Base-by-base conservation (phyloP, 208 protist genomes). In the Novymonas esmeraldas region DNA sequence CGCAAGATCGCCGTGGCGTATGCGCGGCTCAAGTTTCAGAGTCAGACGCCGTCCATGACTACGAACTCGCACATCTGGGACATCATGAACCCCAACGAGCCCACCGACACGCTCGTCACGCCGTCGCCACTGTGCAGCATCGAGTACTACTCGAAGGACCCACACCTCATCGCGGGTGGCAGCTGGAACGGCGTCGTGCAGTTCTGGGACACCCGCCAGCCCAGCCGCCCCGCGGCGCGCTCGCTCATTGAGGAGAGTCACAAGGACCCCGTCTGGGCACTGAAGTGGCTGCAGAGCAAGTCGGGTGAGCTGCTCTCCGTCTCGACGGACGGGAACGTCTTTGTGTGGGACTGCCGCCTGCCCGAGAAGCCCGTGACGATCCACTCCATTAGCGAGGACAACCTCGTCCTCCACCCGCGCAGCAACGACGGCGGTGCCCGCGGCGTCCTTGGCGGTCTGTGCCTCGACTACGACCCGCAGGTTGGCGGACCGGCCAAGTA, bases 41-140 rank as follows among this genome's bases (percentile, higher is more conserved):
- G 86, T 50, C 80, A 89, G 59, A 89, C 85, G 0, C 59, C 94
- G 11, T 94, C 84, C 34, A 98, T 98, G 84, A 95, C 93, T 54
- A 87, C 91, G 20, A 91, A 93, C 66, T 98, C 97, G 6, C 96
- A 99, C 81, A 87, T 99, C 28, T 99, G 98, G 98, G 97, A 99
- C 77, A 82, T 99, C 4, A 77, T 96, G 59, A 98, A 99, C 84
- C 95, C 97, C 22, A 99, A 98, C 79, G 84, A 92, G 66, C 98
- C 98, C 29, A 82, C 89, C 22, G 80, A 96, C 42, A 97, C 96
- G 20, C 81, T 99, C 22, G 76, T 92, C 18, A 95, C 98, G 7
- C 70, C 87, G 9, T 99, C 97, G 14, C 97, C 97, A 31, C 82
- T 99, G 39, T 93, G 88, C 79, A 98, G 91, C 75, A 74, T 99